Base-by-base conservation (phyloP, 1,139 yeast genomes). In the Blastobotrys arbuscula region DNA sequence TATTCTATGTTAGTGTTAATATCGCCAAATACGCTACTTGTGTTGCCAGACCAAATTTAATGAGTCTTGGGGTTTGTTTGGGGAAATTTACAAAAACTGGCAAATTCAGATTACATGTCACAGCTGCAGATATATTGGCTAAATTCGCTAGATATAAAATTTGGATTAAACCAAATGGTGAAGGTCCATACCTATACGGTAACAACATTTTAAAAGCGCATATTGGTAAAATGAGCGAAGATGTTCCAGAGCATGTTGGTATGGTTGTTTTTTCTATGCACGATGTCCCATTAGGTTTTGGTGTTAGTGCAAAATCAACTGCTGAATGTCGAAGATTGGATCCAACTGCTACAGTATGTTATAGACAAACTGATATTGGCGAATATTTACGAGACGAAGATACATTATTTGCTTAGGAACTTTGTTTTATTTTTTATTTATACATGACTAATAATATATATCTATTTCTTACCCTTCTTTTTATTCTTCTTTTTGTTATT, bases 11-110 rank as follows among this genome's bases (percentile, higher is more conserved):
- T 38, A 71, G 86, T 42, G 97, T 89, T 62, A 73, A 76, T 52
- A 80, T 88, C 39, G 92, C 97, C 52, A 84, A 84, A 58, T 78
- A 81, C 56, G 97, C 98, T 42, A 89, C 97, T 0, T 81, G 94
- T 33, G 87, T 90, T 6, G 84, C 96, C 28, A 80, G 98, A 70
- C 81, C 81, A 42, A 86, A 87, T 62, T 76, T 92, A 58, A 89
- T 92, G 94, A 86, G 97, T 1, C 70, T 94, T 37, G 98, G 98
- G 30, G 79, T 83, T 3, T 92, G 98, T 69, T 75, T 92, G 53
- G 98, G 99, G 23, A 92, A 92, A 67, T 92, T 94, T 74, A 92
- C 99, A 48, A 92, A 94, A 75, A 86, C 97, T 7, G 97, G 97
- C 30, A 94, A 92, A 70, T 92, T 92, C 74, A 81, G 96, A 68